Conservation (phyloP, 164 flowering plant species). For the Stephania japonica region DNA sequence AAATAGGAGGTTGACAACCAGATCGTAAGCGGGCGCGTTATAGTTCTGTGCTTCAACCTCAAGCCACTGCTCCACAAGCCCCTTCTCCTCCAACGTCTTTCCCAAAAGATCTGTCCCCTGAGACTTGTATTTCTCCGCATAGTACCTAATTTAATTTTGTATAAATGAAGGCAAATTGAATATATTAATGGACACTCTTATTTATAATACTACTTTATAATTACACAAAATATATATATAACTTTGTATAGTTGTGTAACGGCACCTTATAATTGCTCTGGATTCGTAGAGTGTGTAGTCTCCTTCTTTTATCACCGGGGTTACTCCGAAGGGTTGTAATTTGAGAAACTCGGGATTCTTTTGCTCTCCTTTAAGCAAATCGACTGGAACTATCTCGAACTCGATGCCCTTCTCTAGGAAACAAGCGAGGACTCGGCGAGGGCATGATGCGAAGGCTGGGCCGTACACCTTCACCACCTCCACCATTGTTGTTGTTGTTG, state of each 20-base stretch:
- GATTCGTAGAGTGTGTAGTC: slow-evolving; percentile 27
- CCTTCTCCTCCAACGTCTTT: slow-evolving; percentile 36
- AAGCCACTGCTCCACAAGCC: slow-evolving; percentile 40
- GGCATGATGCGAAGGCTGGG: slow-evolving; percentile 27
- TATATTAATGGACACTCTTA: too few relatives aligned
- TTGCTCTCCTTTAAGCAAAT: slow-evolving; percentile 44
- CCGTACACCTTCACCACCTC: slow-evolving; percentile 50
- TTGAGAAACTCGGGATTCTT: slow-evolving; percentile 43
- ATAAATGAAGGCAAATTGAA: too few relatives aligned
- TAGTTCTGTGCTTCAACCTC: slow-evolving; percentile 41
- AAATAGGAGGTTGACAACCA: slow-evolving; percentile 30
- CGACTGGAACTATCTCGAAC: slow-evolving; percentile 39
- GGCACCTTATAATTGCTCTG: slow-evolving; percentile 41
- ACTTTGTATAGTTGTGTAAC: too few relatives aligned
- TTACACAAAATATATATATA: too few relatives aligned
- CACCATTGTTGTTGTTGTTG: too few relatives aligned
- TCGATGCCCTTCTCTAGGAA: slow-evolving; percentile 43
- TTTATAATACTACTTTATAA: too few relatives aligned
- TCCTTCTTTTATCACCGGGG: slow-evolving; percentile 24
- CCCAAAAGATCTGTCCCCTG: slow-evolving; percentile 41
- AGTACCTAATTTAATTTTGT: too few relatives aligned
- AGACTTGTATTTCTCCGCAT: slow-evolving; percentile 37
- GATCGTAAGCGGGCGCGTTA: slow-evolving; percentile 26
- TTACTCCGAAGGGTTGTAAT: slow-evolving; percentile 27
- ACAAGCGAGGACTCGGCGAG: slow-evolving; percentile 41